Evolutionary conservation across 495 filamentous ascomycete genomes (phyloP).

Genomic region (Neurospora sp.): DNA sequence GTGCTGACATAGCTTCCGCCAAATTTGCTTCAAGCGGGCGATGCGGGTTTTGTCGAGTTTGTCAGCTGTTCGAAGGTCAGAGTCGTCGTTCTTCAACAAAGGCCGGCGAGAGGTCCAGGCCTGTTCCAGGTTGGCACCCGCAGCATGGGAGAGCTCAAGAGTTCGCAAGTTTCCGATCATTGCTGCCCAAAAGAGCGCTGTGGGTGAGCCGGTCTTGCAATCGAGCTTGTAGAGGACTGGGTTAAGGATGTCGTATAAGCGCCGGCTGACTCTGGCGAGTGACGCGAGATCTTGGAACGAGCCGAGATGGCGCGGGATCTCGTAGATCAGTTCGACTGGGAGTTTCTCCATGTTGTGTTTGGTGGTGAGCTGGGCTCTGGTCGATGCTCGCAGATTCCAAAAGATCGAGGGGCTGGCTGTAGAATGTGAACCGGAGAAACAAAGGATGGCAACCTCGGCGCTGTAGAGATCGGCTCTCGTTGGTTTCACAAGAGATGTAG

Average conservation of each 20-base stretch:
- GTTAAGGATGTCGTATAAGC: neutral
- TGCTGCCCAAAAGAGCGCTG: slow-evolving; percentile 4
- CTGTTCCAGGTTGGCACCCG: neutral
- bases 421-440: neutral
- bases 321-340: slow-evolving; percentile 1
- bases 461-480: no score
- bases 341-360: neutral
- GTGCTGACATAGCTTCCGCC: no score
- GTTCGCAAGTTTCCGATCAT: neutral
- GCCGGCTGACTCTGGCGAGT: neutral
- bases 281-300: neutral
- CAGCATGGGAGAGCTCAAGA: neutral
- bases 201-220: neutral
- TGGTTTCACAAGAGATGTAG: no score
- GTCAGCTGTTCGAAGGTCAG: neutral
- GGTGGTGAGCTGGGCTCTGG: no score
- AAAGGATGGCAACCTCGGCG: no score
- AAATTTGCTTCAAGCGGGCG: no score
- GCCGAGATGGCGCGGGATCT: slow-evolving; percentile 4
- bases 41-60: no score
- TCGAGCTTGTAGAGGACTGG: slow-evolving; percentile 2
- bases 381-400: no score
- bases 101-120: neutral
- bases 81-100: neutral
- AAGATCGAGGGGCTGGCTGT: no score